Conservation (phyloP, 768 basidiomycete species). For the Hemileccinum rubropunctum region DNA sequence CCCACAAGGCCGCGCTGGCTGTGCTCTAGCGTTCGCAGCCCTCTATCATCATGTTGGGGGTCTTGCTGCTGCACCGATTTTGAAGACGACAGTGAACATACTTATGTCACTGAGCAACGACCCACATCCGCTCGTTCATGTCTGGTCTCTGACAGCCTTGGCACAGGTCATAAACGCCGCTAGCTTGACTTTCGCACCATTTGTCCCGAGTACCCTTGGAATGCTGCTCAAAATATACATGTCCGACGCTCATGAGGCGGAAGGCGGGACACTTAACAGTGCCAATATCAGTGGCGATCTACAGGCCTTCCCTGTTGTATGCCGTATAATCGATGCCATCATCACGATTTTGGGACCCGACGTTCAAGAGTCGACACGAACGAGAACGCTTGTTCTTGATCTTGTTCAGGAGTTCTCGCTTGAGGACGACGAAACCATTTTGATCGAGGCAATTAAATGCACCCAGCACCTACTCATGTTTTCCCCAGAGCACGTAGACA, state of each 20-base stretch:
- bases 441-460: constrained; percentile 93
- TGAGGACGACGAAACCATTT: constrained; percentile 84
- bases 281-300: constrained; percentile 88
- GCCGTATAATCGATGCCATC: constrained; percentile 88
- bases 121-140: constrained; percentile 95
- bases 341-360: constrained; percentile 95
- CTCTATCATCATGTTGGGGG: constrained; percentile 92
- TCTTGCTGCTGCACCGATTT: constrained; percentile 87
- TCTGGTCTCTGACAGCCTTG: constrained; percentile 85
- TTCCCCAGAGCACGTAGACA: constrained; percentile 77
- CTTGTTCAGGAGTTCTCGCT: constrained; percentile 82
- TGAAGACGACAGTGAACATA: constrained; percentile 95
- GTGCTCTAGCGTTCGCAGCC: constrained; percentile 87
- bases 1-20: constrained; percentile 89
- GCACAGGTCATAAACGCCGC: constrained; percentile 88
- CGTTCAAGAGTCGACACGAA: constrained; percentile 81
- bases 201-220: constrained; percentile 83
- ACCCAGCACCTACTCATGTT: constrained; percentile 98
- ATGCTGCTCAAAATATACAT: constrained; percentile 89
- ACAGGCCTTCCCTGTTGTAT: constrained; percentile 88
- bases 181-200: constrained; percentile 87
- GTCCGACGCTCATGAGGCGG: constrained; percentile 87
- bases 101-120: constrained; percentile 94
- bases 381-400: constrained; percentile 77
- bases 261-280: constrained; percentile 80